These are phyloP conservation scores for Cordyceps cateniannulata DNA, from an alignment of 2,329 filamentous ascomycete species.

Conservation along the genomic window DNA sequence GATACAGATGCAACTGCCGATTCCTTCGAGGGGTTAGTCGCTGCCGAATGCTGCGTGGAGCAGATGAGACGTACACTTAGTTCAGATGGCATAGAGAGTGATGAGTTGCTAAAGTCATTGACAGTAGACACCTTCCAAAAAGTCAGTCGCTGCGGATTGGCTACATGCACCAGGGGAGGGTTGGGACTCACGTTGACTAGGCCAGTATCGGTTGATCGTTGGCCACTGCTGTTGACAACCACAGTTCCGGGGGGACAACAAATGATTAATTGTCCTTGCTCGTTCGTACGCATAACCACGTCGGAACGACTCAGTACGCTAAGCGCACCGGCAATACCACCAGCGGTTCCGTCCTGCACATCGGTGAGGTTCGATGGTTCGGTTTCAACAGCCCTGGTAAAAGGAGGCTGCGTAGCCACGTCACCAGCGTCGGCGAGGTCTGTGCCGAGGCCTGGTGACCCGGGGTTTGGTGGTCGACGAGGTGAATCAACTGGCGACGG, in stretches of 20 bases:
- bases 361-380: neutral
- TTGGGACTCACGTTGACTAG: constrained; percentile 15
- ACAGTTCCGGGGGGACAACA: constrained; percentile 12
- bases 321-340: neutral
- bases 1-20: constrained; percentile 11
- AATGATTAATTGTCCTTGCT: constrained; percentile 11
- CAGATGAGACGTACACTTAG: constrained; percentile 15
- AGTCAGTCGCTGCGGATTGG: constrained; percentile 16
- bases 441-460: neutral
- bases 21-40: constrained; percentile 22
- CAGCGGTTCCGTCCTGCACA: neutral
- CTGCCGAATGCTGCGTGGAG: neutral
- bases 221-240: constrained; percentile 5
- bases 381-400: constrained; percentile 5
- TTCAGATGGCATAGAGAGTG: constrained; percentile 10
- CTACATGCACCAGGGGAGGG: neutral
- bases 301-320: constrained; percentile 5
- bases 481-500: constrained; percentile 9
- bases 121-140: constrained; percentile 17
- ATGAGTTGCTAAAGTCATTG: constrained; percentile 12
- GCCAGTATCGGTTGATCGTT: neutral
- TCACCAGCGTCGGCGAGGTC: neutral
- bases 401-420: neutral
- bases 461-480: neutral
- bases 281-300: constrained; percentile 8